These are phyloP conservation scores for Castanospermum australe DNA, from an alignment of 306 rosid genomes.

Conservation along the genomic window DNA sequence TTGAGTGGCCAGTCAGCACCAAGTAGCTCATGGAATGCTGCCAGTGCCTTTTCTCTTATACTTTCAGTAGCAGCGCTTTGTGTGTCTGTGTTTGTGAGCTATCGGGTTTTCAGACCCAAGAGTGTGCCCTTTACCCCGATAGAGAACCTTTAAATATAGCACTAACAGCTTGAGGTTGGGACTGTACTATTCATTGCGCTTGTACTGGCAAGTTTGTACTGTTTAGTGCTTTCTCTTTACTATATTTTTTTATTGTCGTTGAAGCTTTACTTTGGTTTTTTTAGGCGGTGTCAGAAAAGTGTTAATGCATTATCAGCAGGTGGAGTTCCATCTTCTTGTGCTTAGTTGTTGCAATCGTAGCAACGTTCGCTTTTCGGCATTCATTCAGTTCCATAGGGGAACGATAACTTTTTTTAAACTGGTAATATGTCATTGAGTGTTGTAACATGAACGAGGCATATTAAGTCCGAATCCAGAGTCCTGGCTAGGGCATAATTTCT, in stretches of 20 bases:
- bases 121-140: slow-evolving; percentile 53
- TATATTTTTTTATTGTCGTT: slow-evolving; percentile 33
- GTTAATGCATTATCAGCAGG: slow-evolving; percentile 22
- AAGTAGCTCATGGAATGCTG: slow-evolving; percentile 58
- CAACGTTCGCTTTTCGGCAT: slow-evolving; percentile 4
- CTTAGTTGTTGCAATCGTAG: slow-evolving; percentile 16
- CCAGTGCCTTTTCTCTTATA: slow-evolving; percentile 74
- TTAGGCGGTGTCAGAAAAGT: slow-evolving; percentile 31
- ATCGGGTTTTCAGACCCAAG: slow-evolving; percentile 52
- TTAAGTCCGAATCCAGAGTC: neutral
- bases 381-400: neutral
- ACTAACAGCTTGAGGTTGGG: slow-evolving; percentile 28
- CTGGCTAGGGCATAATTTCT: neutral
- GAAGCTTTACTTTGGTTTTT: slow-evolving; percentile 40
- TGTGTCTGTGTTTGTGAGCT: slow-evolving; percentile 69
- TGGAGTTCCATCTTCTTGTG: slow-evolving; percentile 24
- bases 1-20: slow-evolving; percentile 22
- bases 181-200: slow-evolving; percentile 41
- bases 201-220: slow-evolving; percentile 55
- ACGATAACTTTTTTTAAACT: neutral
- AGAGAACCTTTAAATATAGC: slow-evolving; percentile 64
- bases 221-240: slow-evolving; percentile 41
- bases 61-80: slow-evolving; percentile 86
- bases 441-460: neutral
- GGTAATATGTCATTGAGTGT: neutral